phyloP scores from a whole-genome alignment of 805 yeast genomes.

The Candida ponderosae region DNA sequence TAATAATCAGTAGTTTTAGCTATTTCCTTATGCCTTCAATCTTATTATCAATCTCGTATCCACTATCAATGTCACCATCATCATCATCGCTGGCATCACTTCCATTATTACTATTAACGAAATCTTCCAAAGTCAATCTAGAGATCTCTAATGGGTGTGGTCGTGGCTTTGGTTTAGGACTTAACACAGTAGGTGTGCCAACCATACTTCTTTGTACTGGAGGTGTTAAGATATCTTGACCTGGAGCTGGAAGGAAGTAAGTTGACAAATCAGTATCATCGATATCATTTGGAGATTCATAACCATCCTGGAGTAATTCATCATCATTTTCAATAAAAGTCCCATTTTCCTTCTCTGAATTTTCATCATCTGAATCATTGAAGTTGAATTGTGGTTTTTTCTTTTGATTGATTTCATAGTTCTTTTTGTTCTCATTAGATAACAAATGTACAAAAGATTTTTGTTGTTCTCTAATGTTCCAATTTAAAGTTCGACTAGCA shows the following conservation, averaged over 20 bases:
- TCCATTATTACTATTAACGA: background rate
- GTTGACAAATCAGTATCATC: slow-evolving; percentile 18
- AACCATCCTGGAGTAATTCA: slow-evolving; percentile 6
- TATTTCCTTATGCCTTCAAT: too few species aligned
- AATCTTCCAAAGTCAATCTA: slow-evolving; percentile 1
- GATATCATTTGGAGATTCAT: slow-evolving; percentile 20
- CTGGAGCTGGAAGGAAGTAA: slow-evolving; percentile 17
- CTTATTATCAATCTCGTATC: too few species aligned
- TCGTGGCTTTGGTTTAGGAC: slow-evolving; percentile 5
- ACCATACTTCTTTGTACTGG: slow-evolving; percentile 4
- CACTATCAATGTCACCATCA: too few species aligned
- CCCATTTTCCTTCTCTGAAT: slow-evolving; percentile 14
- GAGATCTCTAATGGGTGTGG: background rate
- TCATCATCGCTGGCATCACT: background rate
- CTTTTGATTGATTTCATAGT: slow-evolving; percentile 25
- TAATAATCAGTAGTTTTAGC: too few species aligned
- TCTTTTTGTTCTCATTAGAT: slow-evolving; percentile 47
- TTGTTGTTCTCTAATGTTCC: slow-evolving; percentile 90
- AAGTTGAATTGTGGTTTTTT: slow-evolving; percentile 17
- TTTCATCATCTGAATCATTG: slow-evolving; percentile 6
- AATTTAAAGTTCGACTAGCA: slow-evolving; percentile 78
- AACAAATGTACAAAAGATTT: slow-evolving; percentile 64
- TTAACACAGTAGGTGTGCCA: slow-evolving; percentile 11
- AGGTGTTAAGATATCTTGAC: slow-evolving; percentile 20
- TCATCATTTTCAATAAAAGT: slow-evolving; percentile 10